Conservation (phyloP, 192 early-diverging fungal species). For the Linnemannia elongata region DNA sequence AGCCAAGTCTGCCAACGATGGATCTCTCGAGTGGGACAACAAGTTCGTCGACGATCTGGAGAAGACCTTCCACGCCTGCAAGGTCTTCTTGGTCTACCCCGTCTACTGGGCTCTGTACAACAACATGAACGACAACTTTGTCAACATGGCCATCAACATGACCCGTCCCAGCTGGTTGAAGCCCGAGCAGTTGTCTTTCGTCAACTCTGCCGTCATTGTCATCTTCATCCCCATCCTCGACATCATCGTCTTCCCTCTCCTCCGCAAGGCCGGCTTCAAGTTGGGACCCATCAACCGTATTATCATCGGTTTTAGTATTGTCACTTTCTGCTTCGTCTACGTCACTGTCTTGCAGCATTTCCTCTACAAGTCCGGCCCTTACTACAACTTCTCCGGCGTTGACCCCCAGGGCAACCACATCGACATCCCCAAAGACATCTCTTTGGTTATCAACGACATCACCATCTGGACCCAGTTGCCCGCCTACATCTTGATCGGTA, state of each 20-base stretch:
- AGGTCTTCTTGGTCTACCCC: slow-evolving; percentile 74
- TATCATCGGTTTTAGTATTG: slow-evolving; percentile 67
- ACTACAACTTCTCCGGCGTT: slow-evolving; percentile 60
- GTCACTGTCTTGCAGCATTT: slow-evolving; percentile 71
- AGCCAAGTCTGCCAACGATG: slow-evolving; percentile 57
- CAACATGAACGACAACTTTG: slow-evolving; percentile 75
- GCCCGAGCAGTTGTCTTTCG: slow-evolving; percentile 52
- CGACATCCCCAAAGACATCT: slow-evolving; percentile 11
- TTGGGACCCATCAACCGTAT: slow-evolving; percentile 72
- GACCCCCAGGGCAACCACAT: slow-evolving; percentile 46
- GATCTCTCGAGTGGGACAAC: slow-evolving; percentile 65
- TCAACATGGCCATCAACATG: slow-evolving; percentile 75
- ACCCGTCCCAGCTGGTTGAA: slow-evolving; percentile 46
- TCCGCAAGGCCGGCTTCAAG: slow-evolving; percentile 69
- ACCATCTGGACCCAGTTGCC: slow-evolving; percentile 70
- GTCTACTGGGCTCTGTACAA: slow-evolving; percentile 76
- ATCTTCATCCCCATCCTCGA: slow-evolving; percentile 73
- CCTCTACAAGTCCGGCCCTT: slow-evolving; percentile 67
- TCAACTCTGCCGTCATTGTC: slow-evolving; percentile 70
- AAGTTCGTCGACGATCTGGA: slow-evolving; percentile 71
- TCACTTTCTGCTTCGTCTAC: slow-evolving; percentile 72
- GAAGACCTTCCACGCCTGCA: slow-evolving; percentile 69
- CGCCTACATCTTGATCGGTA: slow-evolving; percentile 68
- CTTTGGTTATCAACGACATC: slow-evolving; percentile 61
- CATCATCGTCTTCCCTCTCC: slow-evolving; percentile 66